A percentile compares a stretch with the other conserved stretches of the same genome.
These are phyloP conservation scores for Boletus tylopilopsis DNA, from an alignment of 768 basidiomycete genomes.

Conservation along the genomic window DNA sequence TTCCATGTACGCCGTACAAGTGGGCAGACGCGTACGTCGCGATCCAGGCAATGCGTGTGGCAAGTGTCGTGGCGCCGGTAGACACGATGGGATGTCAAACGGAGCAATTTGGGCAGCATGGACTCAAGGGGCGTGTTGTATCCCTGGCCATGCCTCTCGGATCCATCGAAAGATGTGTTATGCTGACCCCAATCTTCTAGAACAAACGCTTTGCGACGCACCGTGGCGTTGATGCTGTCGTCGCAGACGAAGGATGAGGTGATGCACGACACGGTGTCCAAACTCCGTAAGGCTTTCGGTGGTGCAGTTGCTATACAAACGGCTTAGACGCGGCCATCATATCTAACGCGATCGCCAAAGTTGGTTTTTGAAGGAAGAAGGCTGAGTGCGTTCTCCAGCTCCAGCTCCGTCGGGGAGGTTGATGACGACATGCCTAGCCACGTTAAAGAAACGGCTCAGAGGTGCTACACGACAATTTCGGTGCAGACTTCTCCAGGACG, in stretches of 20 bases:
- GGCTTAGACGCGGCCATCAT: constrained; percentile 61
- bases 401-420: too few relatives aligned
- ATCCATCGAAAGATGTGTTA: too few relatives aligned
- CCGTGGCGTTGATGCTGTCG: constrained; percentile 92
- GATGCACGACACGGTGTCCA: constrained; percentile 72
- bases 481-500: constrained; percentile 84
- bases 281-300: constrained; percentile 69
- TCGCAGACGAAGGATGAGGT: constrained; percentile 95
- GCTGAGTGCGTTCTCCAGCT: constrained; percentile 53
- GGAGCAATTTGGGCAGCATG: constrained; percentile 57
- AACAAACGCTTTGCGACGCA: constrained; percentile 77
- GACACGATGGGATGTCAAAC: constrained; percentile 89
- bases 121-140: constrained; percentile 57
- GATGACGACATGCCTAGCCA: too few relatives aligned
- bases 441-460: constrained; percentile 67
- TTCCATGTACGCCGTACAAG: constrained; percentile 53
- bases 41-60: constrained; percentile 80
- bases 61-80: constrained; percentile 73
- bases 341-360: constrained; percentile 76
- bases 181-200: constrained; percentile 21
- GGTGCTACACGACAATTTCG: constrained; percentile 67
- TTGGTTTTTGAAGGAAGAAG: constrained; percentile 91
- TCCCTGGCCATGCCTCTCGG: too few relatives aligned
- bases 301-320: constrained; percentile 74
- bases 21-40: constrained; percentile 71